Conservation (phyloP, 2,329 filamentous ascomycete species). For the Nemania sp. region DNA sequence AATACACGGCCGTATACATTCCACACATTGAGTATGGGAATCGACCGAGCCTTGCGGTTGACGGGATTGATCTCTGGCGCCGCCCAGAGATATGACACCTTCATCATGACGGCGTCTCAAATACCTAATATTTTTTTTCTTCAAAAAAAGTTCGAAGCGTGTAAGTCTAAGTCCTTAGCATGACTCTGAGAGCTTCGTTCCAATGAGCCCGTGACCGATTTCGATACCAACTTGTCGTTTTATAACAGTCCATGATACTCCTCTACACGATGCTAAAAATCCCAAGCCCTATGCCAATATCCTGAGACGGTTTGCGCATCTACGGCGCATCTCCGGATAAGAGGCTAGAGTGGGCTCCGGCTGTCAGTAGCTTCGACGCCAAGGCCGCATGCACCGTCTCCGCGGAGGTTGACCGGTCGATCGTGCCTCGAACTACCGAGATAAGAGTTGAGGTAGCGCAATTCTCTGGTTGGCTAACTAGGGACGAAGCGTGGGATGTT, state of each 20-base stretch:
- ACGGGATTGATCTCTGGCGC: slow-evolving; percentile 84
- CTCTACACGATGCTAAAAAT: too few species aligned
- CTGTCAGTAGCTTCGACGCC: slow-evolving; percentile 15
- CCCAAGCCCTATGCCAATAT: slow-evolving; percentile 7
- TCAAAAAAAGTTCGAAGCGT: neutral
- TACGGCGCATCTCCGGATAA: slow-evolving; percentile 42
- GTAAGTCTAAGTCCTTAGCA: slow-evolving; percentile 1
- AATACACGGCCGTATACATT: slow-evolving; percentile 88
- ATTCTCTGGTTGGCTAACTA: slow-evolving; percentile 15
- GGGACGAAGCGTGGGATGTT: slow-evolving; percentile 21
- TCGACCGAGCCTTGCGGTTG: slow-evolving; percentile 83
- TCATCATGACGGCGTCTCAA: slow-evolving; percentile 44
- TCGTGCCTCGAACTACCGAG: slow-evolving; percentile 2
- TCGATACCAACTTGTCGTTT: slow-evolving; percentile 20
- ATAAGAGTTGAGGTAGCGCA: slow-evolving; percentile 18
- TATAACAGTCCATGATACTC: slow-evolving; percentile 18
- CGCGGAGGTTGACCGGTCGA: slow-evolving; percentile 35
- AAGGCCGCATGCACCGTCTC: slow-evolving; percentile 32
- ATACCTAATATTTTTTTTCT: neutral
- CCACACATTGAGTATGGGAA: slow-evolving; percentile 82
- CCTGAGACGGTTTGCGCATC: slow-evolving; percentile 29
- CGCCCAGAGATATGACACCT: slow-evolving; percentile 57
- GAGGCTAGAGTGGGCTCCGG: slow-evolving; percentile 29
- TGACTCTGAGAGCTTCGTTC: neutral
- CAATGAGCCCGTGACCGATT: neutral